Evolutionary conservation across 768 basidiomycete genomes (phyloP), one percentile per base, ranked within the genome.

Genomic region (Macrolepiota dolichaula): DNA sequence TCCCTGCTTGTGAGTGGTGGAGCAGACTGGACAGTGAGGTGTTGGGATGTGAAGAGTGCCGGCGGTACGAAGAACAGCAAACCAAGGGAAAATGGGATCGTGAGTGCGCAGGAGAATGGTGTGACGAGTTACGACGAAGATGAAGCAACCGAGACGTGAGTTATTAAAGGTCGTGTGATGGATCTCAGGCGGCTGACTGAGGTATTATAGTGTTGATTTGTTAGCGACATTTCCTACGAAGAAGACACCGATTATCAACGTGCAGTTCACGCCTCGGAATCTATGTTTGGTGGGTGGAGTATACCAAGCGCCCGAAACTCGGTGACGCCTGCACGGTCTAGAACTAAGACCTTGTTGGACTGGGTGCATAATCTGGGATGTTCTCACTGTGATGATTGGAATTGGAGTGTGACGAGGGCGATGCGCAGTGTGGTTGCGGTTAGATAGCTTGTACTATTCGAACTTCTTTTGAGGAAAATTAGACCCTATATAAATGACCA

Each of bases 21-120:
- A 25, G 86, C 94, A 32, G 97, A 99, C 71, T 96, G 93, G 85
- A 98, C 97, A 0, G 95, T 98, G 17, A 82, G 96, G n/a, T 95
- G 94, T 60, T 99, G 97, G 97, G 97, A 99, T 71, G 88, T 97
- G 37, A 96, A 91, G 73, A 75, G 81, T 49, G 73, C 89, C 10
- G 94, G 92, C 11, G 91, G 91, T 0, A 70, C 74, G 11, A 81
- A 79, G 25, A 74, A 67, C 24, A 54, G 19, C 25, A 91, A 88
- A 70, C 66, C 80, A 12, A 80, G 80, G 38, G 86, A 85, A 70
- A 87, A 85, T 67, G 86, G 84, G 11, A 54, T 56, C 49, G 24
- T 59, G 25, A 54, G 53, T 49, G 46, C 35, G 24, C 59, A 61
- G 25, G 59, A 61, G 51, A 63, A 68, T 17, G 72, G 71, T 53